phyloP scores from a whole-genome alignment of 768 basidiomycete genomes.

The Tephrocybe sp. region DNA sequence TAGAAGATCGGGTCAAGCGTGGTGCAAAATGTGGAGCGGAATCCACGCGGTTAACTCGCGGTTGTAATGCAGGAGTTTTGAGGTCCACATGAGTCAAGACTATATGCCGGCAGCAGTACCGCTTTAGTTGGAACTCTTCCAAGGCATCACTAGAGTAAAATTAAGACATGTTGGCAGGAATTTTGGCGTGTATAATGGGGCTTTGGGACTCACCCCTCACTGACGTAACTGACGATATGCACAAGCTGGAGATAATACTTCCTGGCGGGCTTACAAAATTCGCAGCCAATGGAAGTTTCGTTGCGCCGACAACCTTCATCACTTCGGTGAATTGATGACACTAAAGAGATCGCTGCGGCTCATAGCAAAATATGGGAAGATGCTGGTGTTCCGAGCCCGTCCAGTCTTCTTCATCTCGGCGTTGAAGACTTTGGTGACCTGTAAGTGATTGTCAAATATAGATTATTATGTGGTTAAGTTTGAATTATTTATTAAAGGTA shows the following conservation, averaged over 20 bases:
- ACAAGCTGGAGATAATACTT: conserved; percentile 45
- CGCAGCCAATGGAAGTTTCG: conserved; percentile 60
- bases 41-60: conserved; percentile 54
- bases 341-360: conserved; percentile 68
- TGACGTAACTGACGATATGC: conserved; percentile 66
- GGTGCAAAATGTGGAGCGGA: not conserved
- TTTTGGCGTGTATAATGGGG: not conserved
- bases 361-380: conserved; percentile 68
- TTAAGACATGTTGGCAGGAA: not conserved
- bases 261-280: conserved; percentile 72
- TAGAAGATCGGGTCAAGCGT: not conserved
- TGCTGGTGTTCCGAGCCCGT: conserved; percentile 51
- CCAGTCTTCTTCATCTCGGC: conserved; percentile 71
- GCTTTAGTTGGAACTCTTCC: conserved; percentile 83
- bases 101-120: conserved; percentile 98
- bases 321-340: conserved; percentile 59
- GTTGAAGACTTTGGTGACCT: conserved; percentile 37
- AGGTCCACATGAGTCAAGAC: conserved; percentile 96
- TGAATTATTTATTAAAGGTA: conserved; percentile 46
- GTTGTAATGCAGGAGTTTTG: conserved; percentile 94
- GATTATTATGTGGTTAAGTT: no score
- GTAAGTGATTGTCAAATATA: no score
- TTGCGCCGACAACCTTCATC: conserved; percentile 47
- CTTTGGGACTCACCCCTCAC: conserved; percentile 73
- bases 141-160: conserved; percentile 82